phyloP scores from a whole-genome alignment of 306 rosid genomes.

The apple (Malus domestica) region DNA sequence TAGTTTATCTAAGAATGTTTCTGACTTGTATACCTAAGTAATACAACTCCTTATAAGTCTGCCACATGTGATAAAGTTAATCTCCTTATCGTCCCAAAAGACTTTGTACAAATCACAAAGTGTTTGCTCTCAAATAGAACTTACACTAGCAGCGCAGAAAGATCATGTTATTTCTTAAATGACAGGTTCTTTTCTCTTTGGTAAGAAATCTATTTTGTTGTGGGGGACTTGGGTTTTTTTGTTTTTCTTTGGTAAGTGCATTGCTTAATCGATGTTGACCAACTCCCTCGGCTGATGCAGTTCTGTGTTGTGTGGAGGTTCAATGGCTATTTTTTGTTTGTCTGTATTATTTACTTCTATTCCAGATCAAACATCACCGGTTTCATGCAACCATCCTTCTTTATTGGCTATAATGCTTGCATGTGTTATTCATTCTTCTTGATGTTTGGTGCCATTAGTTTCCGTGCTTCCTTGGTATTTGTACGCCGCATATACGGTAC shows the following conservation, averaged over 20 bases:
- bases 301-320: constrained; percentile 71
- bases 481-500: constrained; percentile 52
- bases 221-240: too few relatives aligned
- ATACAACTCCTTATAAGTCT: too few relatives aligned
- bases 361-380: constrained; percentile 64
- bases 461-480: constrained; percentile 55
- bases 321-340: constrained; percentile 66
- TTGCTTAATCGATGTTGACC: neutral
- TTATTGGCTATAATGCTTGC: constrained; percentile 77
- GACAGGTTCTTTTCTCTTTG: too few relatives aligned
- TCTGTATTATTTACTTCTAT: constrained; percentile 60
- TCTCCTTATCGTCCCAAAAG: too few relatives aligned
- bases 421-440: constrained; percentile 75
- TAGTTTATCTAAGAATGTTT: too few relatives aligned
- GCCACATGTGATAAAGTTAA: too few relatives aligned
- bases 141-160: too few relatives aligned
- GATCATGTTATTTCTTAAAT: too few relatives aligned
- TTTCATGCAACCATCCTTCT: constrained; percentile 64
- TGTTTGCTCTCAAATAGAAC: too few relatives aligned
- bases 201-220: too few relatives aligned
- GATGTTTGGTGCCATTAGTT: constrained; percentile 65
- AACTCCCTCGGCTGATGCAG: constrained; percentile 27
- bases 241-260: neutral
- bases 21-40: too few relatives aligned
- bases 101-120: too few relatives aligned